Conservation (phyloP, 164 flowering plant species). For the Chimonanthus praecox region DNA sequence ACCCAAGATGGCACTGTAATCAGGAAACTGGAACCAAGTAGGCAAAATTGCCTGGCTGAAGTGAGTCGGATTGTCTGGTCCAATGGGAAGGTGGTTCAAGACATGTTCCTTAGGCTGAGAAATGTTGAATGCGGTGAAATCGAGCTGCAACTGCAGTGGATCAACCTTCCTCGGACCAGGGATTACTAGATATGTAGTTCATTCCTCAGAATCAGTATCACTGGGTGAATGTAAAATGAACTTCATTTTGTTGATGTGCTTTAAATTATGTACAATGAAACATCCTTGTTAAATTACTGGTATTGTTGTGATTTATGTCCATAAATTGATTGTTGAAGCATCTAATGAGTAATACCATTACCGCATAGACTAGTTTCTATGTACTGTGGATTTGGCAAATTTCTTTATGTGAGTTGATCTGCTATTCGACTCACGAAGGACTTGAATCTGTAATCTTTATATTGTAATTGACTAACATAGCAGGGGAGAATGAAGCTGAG, state of each 20-base stretch:
- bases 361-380: too few species aligned
- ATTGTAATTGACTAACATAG: too few species aligned
- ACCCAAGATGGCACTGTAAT: conserved; percentile 50
- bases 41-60: conserved; percentile 61
- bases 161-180: conserved; percentile 35
- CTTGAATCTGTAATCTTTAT: too few species aligned
- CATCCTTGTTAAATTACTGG: too few species aligned
- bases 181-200: conserved; percentile 3
- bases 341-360: too few species aligned
- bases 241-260: background rate
- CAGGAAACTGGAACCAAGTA: conserved; percentile 34
- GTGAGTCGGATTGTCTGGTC: conserved; percentile 50
- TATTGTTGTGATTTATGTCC: too few species aligned
- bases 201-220: background rate
- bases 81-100: conserved; percentile 49
- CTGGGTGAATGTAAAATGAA: background rate
- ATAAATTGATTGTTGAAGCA: too few species aligned
- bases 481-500: too few species aligned
- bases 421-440: too few species aligned
- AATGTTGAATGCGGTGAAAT: conserved; percentile 84
- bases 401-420: too few species aligned
- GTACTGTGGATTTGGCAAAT: too few species aligned
- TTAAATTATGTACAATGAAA: background rate
- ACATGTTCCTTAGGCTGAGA: conserved; percentile 46
- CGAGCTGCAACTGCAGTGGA: conserved; percentile 66